Evolutionary conservation across 768 basidiomycete species (phyloP), one percentile per base, ranked within the genome.

Genomic region (Strobilomyces confusus): DNA sequence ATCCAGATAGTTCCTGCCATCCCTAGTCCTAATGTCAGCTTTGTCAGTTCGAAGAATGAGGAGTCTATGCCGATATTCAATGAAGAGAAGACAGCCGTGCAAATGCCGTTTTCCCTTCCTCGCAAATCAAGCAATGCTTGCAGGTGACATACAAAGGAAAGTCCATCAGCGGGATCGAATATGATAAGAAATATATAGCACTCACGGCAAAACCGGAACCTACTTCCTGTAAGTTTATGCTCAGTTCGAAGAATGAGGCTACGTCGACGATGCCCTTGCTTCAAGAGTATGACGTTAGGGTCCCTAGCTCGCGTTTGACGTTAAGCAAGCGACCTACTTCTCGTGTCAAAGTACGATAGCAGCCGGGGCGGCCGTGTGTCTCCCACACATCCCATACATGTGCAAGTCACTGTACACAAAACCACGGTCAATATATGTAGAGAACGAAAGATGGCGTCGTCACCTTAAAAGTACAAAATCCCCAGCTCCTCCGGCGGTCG

Each of bases 71-170:
- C n/a, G n/a, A n/a, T n/a, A n/a, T n/a, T n/a, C n/a, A n/a, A n/a
- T n/a, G n/a, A n/a, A n/a, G n/a, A n/a, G n/a, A n/a, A n/a, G n/a
- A n/a, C 80, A 44, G 75, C 63, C 4, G 79, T 81, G 62, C 80
- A 83, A 62, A 82, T 0, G 79, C 80, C 7, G 80, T 78, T 36
- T 57, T 73, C 12, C 76, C 74, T 58, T 77, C 76, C 48, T 81
- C 80, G 56, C 81, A 82, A 57, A 82, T 83, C 54, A 72, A 57
- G 71, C 80, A 82, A 19, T 79, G 76, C 15, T 80, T 80, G 56
- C 80, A 81, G 0, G 78, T 79, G 29, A 82, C 80, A 52, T 81
- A 81, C 70, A 81, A 81, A 9, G 20, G 15, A 37, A 34, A 29
- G 2, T 12, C 26, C 22, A 37, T 53, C 33, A 48, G 22, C 36